Evolutionary conservation across 2,329 filamentous ascomycete genomes (phyloP), one percentile per base, ranked within the genome.

Genomic region (Incumbomyces delicatus): DNA sequence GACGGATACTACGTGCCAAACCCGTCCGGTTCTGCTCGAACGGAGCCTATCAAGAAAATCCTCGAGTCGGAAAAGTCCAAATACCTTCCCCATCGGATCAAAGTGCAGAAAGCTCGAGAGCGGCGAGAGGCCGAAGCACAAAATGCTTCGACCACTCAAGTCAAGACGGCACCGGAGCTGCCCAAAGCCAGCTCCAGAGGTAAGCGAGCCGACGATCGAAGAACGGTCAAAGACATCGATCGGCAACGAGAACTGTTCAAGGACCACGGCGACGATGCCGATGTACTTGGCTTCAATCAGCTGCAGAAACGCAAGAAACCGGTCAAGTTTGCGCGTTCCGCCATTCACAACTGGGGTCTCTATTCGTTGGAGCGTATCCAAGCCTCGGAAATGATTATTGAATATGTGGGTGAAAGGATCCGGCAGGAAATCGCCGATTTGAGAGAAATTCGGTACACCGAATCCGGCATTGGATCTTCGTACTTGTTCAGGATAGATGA

Each of bases 251-350:
- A 72, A 16, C 84, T 82, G 11, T 75, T 87, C 16, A 84, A 83
- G 44, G 78, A 80, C 52, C 69, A 73, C 31, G 75, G 74, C 13
- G 89, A 95, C 56, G 87, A 88, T 46, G 90, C 95, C 59, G 87
- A 92, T 27, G 79, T 98, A 59, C 35, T 56, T 16, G 85, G 90
- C 49, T 98, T 98, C 76, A 98, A 98, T 66, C 92, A 96, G 70
- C 81, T 98, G 49, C 95, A 96, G 76, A 98, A 96, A 70, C 85
- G 92, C 51, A 98, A 96, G 80, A 98, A 98, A 74, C 89, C 90
- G 1, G 92, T 98, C 64, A 92, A 94, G 63, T 98, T 98, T 67
- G 92, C 90, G 48, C 80, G 92, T 37, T 98, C 92, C 44, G 92
- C 92, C 38, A 98, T 98, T 58, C 92, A 98, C 68, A 96, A 95